Base-by-base conservation (phyloP, 1,284 basidiomycete species). In the Ganoderma lingzhi region DNA sequence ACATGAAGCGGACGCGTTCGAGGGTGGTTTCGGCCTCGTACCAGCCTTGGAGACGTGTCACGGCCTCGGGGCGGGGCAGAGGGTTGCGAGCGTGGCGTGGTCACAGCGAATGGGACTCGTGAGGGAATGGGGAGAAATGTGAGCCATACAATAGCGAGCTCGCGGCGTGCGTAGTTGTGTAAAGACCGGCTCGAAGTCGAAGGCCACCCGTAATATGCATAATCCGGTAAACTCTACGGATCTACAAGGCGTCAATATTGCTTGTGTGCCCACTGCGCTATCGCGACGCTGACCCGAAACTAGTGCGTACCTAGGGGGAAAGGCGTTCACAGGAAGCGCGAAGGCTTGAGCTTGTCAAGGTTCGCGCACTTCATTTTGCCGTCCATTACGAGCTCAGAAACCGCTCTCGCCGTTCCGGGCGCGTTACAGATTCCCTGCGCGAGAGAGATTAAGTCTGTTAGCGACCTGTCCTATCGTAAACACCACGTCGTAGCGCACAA, bases 401-500 rank as follows among this genome's bases (percentile, higher is more conserved):
- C 74, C 3, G 84, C 85, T 72, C 84, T 88, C 6, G 85, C 91
- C 2, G 90, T 92, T 2, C 90, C 90, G 1, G 91, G 90, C 2
- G 88, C 91, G 74, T 93, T 92, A 77, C 87, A 92, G 63, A 92
- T 90, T 2, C 91, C 91, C 90, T 91, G 68, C 14, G 70, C 23
- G 35, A 5, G 14, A 32, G 65, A 32, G 9, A 59, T 19, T 3
- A 37, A n/a, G 0, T 8, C 30, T 2, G 10, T 58, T 32, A 58
- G 30, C 6, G 3, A 8, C 45, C 45, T n/a, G n/a, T 23, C 17
- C 32, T 9, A 0, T 37, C 2, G 28, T 32, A 9, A 32, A 30
- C 4, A 58, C 37, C 2, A 39, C 39, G 14, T 6, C 32, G 9
- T n/a, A 19, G 10, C 15, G 10, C 58, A n/a, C 6, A 28, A 60